phyloP scores from a whole-genome alignment of 768 basidiomycete genomes.

The Rhizopogon roseolus region DNA sequence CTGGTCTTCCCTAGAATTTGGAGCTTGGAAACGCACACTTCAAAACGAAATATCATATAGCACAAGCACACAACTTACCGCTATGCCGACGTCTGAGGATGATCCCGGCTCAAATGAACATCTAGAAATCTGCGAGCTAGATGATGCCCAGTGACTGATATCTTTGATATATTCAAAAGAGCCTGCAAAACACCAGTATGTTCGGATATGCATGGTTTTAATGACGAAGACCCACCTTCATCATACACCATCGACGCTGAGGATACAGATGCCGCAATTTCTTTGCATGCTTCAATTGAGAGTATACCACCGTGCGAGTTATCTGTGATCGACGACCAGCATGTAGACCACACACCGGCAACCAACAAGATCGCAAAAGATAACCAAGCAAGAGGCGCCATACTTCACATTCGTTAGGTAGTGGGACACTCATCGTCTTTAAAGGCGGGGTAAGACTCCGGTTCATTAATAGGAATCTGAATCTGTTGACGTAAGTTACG shows the following conservation, averaged over 20 bases:
- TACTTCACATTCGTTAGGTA: neutral
- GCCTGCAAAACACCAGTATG: neutral
- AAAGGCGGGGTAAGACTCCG: neutral
- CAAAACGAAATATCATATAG: neutral
- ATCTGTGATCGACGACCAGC: neutral
- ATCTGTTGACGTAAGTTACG: too few species aligned
- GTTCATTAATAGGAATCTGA: too few species aligned
- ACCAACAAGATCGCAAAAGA: neutral
- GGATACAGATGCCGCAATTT: neutral
- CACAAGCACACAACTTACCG: neutral
- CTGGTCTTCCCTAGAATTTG: constrained; percentile 36
- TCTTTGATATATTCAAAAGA: neutral
- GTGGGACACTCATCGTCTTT: neutral
- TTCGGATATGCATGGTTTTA: neutral
- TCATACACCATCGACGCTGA: neutral
- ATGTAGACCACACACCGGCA: neutral
- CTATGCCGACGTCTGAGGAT: neutral
- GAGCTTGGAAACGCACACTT: constrained; percentile 1
- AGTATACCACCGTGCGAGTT: neutral
- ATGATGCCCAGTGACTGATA: neutral
- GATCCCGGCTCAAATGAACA: neutral
- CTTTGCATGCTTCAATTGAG: neutral
- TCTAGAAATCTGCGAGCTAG: neutral
- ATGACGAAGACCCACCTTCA: neutral
- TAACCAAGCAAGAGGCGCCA: neutral